Percentiles rank a stretch among this genome's conserved stretches.
Evolutionary conservation across 306 rosid species (phyloP).

Genomic region (Oemleria cerasiformis): DNA sequence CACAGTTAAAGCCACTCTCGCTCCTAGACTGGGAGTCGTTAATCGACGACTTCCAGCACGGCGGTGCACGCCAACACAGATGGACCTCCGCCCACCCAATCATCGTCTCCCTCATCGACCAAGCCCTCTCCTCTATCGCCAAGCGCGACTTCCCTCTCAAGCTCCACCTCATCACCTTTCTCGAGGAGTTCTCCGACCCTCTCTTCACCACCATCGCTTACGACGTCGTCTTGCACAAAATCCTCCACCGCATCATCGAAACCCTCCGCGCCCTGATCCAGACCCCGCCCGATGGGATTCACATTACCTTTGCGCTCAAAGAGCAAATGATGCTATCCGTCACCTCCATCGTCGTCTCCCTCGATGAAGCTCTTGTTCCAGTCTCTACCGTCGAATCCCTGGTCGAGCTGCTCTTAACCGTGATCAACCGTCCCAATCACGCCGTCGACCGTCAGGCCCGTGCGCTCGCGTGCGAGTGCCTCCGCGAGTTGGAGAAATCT

Average conservation of each 20-base stretch:
- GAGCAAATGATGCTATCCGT: conserved; percentile 81
- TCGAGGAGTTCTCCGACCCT: conserved; percentile 66
- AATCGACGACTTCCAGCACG: conserved; percentile 77
- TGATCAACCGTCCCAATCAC: conserved; percentile 80
- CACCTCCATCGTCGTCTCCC: conserved; percentile 59
- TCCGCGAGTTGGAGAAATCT: conserved; percentile 73
- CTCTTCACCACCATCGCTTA: conserved; percentile 26
- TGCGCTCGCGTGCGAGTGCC: conserved; percentile 77
- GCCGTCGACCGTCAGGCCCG: conserved; percentile 71
- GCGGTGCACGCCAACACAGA: conserved; percentile 46
- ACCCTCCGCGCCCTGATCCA: conserved; percentile 55
- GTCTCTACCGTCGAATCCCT: conserved; percentile 34
- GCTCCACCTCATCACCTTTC: conserved; percentile 65
- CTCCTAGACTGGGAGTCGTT: conserved; percentile 76
- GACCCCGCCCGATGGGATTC: conserved; percentile 52
- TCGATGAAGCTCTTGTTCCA: conserved; percentile 29
- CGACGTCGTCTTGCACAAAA: conserved; percentile 8
- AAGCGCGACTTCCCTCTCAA: conserved; percentile 65
- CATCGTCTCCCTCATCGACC: conserved; percentile 47
- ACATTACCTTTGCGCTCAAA: conserved; percentile 54
- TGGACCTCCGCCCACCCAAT: conserved; percentile 47
- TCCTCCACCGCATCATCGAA: conserved; percentile 56
- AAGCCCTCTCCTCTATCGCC: conserved; percentile 56
- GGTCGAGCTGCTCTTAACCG: conserved; percentile 61
- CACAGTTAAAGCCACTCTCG: conserved; percentile 55